Percentiles rank a stretch among this genome's conserved stretches.
phyloP scores from a whole-genome alignment of 2,329 filamentous ascomycete species.

The Trichoderma polysporum region DNA sequence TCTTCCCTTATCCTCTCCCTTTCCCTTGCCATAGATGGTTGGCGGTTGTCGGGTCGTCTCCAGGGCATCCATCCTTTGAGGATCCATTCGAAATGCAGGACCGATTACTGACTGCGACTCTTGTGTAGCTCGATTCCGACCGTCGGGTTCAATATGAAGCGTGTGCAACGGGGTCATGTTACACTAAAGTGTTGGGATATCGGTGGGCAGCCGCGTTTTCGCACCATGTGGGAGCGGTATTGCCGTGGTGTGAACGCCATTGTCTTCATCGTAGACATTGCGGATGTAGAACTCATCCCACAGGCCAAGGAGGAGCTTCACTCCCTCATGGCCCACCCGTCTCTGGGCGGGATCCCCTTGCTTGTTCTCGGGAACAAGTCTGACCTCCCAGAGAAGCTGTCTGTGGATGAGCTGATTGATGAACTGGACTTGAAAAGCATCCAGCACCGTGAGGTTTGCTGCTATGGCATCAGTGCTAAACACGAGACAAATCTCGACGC shows the following conservation, averaged over 20 bases:
- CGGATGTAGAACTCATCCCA: slow-evolving; percentile 76
- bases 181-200: slow-evolving; percentile 99
- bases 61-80: not conserved
- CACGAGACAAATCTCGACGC: slow-evolving; percentile 98
- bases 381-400: slow-evolving; percentile 85
- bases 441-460: slow-evolving; percentile 90
- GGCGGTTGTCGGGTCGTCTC: not conserved
- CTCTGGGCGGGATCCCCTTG: slow-evolving; percentile 84
- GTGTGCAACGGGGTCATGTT: slow-evolving; percentile 95
- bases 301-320: slow-evolving; percentile 92
- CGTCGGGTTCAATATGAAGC: slow-evolving; percentile 99
- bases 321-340: slow-evolving; percentile 78
- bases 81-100: not conserved
- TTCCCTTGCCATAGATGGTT: not conserved
- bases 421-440: slow-evolving; percentile 86
- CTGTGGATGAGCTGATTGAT: slow-evolving; percentile 94
- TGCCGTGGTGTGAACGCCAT: slow-evolving; percentile 97
- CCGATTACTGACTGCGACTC: slow-evolving; percentile 40
- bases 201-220: slow-evolving; percentile 92
- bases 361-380: slow-evolving; percentile 97
- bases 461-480: slow-evolving; percentile 97
- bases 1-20: slow-evolving; percentile 18
- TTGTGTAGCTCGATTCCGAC: slow-evolving; percentile 87
- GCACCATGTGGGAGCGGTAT: slow-evolving; percentile 99
- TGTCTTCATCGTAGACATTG: slow-evolving; percentile 97